Conservation (phyloP, 768 basidiomycete species). For the Phlebiopsis gigantea region DNA sequence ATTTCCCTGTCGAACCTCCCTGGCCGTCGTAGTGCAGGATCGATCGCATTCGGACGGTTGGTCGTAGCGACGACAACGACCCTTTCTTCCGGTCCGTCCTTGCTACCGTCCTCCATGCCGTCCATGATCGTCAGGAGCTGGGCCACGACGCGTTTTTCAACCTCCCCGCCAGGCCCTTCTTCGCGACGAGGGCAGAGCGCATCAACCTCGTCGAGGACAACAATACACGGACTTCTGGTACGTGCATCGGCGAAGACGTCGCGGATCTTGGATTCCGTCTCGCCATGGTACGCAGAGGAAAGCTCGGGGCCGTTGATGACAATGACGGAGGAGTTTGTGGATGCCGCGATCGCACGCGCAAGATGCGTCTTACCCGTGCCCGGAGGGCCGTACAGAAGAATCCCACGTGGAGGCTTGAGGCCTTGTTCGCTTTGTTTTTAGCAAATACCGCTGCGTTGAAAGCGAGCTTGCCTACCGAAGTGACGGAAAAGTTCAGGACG, state of each 20-base stretch:
- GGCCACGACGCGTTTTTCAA: conserved; percentile 94
- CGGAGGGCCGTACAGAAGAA: conserved; percentile 91
- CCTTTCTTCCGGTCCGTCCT: conserved; percentile 42
- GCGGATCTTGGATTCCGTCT: conserved; percentile 88
- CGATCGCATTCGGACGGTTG: conserved; percentile 92
- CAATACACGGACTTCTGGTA: conserved; percentile 80
- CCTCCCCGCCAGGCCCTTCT: conserved; percentile 87
- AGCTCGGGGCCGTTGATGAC: conserved; percentile 95
- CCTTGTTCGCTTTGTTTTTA: conserved; percentile 36
- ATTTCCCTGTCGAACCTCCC: conserved; percentile 94
- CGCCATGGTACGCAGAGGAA: conserved; percentile 93
- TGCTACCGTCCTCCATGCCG: conserved; percentile 59
- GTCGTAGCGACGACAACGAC: conserved; percentile 97
- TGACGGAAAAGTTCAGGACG: conserved; percentile 77
- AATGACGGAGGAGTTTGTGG: conserved; percentile 82
- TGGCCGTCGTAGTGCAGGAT: conserved; percentile 85
- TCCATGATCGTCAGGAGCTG: conserved; percentile 93
- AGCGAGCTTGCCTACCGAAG: conserved; percentile 43
- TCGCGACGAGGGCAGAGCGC: conserved; percentile 89
- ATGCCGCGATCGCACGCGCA: conserved; percentile 88
- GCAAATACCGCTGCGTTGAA: neutral
- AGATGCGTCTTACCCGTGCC: conserved; percentile 98
- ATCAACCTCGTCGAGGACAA: conserved; percentile 95
- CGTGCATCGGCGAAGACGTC: conserved; percentile 86
- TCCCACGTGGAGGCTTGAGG: conserved; percentile 93